Conservation (phyloP, 768 basidiomycete species). For the Phylloporus arenicola region DNA sequence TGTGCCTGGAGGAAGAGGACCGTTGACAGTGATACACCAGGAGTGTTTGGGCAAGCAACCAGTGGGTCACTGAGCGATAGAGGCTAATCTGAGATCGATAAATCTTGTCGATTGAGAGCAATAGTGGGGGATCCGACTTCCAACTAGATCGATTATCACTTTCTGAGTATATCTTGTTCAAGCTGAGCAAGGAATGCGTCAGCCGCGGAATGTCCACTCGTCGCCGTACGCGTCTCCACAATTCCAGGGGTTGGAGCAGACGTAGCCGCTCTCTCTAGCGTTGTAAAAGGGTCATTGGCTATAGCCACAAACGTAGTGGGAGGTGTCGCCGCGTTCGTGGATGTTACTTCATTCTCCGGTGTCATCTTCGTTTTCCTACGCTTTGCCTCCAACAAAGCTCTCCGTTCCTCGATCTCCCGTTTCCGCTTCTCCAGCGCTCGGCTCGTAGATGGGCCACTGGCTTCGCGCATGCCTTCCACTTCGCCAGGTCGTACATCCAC, state of each 20-base stretch:
- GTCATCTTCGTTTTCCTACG: slow-evolving; percentile 45
- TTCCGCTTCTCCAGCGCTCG: slow-evolving; percentile 63
- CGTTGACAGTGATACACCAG: slow-evolving; percentile 27
- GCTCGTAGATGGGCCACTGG: slow-evolving; percentile 35
- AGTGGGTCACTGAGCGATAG: slow-evolving; percentile 43
- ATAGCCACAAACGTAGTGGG: slow-evolving; percentile 12
- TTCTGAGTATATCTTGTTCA: slow-evolving; percentile 51
- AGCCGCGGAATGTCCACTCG: slow-evolving; percentile 29
- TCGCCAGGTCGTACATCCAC: slow-evolving; percentile 62
- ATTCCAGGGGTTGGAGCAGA: slow-evolving; percentile 17
- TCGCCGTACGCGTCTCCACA: slow-evolving; percentile 23
- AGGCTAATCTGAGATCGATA: slow-evolving; percentile 39
- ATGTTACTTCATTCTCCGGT: slow-evolving; percentile 1
- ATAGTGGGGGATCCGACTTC: not conserved
- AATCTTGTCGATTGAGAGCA: not conserved
- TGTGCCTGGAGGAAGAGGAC: not conserved
- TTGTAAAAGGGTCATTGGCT: slow-evolving; percentile 45
- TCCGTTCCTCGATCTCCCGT: slow-evolving; percentile 65
- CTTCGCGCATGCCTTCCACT: slow-evolving; percentile 66
- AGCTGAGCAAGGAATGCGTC: slow-evolving; percentile 64
- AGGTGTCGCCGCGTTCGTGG: not conserved
- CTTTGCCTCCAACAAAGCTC: slow-evolving; percentile 57
- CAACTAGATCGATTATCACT: not conserved
- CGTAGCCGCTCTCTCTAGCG: slow-evolving; percentile 37
- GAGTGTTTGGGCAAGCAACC: slow-evolving; percentile 34